Base-by-base conservation (phyloP, 2,329 filamentous ascomycete species). In the Clonostachys rosea region DNA sequence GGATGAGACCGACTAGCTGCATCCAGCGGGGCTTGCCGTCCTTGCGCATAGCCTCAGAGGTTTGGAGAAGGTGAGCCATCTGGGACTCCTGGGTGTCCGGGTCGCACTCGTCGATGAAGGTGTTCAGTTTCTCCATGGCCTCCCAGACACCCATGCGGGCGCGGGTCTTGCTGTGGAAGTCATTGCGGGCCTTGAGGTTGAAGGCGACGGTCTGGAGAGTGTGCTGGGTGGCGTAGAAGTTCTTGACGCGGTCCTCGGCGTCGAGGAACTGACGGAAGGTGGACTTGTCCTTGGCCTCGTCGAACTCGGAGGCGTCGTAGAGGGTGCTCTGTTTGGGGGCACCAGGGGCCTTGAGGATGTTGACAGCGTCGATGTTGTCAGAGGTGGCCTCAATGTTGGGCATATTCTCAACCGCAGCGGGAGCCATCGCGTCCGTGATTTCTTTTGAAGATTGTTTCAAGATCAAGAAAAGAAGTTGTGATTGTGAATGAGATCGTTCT, bases 121-220 rank as follows among this genome's bases (percentile, higher is more conserved):
- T 90, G 77, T 95, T 89, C 60, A 95, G 84, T 69, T 90, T 91
- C 78, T 95, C 88, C 70, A 95, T 94, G 17, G 91, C 91, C 65
- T 95, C 76, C 91, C 90, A 95, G 64, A 95, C 77, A 51, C 84
- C 86, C 87, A 95, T 89, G 46, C 75, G 70, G 39, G 59, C 60
- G 16, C 87, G 81, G 2, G 79, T 79, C 51, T 83, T 79, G 53
- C 75, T 76, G 65, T 83, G 54, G 58, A 71, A 71, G 41, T 66
- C 65, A 57, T 61, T 83, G 47, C 91, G 87, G 13, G 87, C 89
- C 53, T 84, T 82, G 41, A 95, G 76, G 73, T 95, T 95, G 78
- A 91, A 95, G 11, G 87, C 83, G 1, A 89, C 82, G 43, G 86
- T 91, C 67, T 91, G 87, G 73, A 82, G 83, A 61, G 73, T 72